phyloP scores from a whole-genome alignment of 2,329 filamentous ascomycete genomes.

The Ceratocystis papillata region DNA sequence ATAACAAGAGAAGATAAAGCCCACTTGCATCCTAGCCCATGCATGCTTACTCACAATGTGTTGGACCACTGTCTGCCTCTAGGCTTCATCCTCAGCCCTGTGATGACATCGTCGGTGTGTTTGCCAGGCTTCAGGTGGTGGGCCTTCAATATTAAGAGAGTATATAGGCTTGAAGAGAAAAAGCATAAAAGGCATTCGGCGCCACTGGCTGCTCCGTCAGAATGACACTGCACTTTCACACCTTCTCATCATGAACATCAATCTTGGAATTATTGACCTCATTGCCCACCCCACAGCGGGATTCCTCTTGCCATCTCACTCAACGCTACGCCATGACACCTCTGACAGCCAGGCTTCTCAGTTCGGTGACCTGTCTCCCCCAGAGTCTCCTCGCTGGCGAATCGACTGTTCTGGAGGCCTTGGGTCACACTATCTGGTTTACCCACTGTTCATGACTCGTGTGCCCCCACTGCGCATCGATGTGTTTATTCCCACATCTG shows the following conservation, averaged over 20 bases:
- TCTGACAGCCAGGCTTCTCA: conserved; percentile 28
- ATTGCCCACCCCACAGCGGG: conserved; percentile 50
- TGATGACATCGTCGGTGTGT: too few species aligned
- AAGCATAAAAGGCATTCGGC: too few species aligned
- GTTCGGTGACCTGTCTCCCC: conserved; percentile 44
- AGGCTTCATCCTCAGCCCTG: too few species aligned
- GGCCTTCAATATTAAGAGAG: too few species aligned
- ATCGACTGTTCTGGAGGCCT: conserved; percentile 48
- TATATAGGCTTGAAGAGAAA: too few species aligned
- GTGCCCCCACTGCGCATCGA: conserved; percentile 46
- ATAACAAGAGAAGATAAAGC: too few species aligned
- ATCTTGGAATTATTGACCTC: conserved; percentile 42
- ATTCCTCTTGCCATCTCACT: conserved; percentile 29
- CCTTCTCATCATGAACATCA: conserved; percentile 42
- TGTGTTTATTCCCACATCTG: conserved; percentile 45
- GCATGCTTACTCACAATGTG: too few species aligned
- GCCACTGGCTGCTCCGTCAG: too few species aligned
- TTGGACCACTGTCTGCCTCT: too few species aligned
- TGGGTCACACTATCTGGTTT: conserved; percentile 47
- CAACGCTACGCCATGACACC: not conserved
- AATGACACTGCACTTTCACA: not conserved
- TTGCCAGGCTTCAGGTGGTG: too few species aligned
- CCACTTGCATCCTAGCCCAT: too few species aligned
- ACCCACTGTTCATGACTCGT: conserved; percentile 41
- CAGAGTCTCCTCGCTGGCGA: conserved; percentile 41